Evolutionary conservation across 169 alveolate genomes (phyloP), one percentile per base, ranked within the genome.

Genomic region (Plasmodium falciparum): DNA sequence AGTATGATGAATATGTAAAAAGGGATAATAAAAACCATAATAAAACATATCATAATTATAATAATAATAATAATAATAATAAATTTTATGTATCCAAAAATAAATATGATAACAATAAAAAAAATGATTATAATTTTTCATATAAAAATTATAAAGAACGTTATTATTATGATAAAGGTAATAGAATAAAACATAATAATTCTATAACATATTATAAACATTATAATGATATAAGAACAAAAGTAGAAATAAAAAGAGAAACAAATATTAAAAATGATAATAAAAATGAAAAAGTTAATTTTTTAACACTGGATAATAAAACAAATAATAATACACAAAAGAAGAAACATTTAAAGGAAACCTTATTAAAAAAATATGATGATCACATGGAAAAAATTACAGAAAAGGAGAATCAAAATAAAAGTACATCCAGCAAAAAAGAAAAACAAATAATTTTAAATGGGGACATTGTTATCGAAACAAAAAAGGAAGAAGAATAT

Each of bases 141-240:
- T 65, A 76, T 58, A 76, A 76, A 65, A 76, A 76, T 49, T 63
- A 65, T 76, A 75, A 67, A 26, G 63, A 49, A 70, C 63, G 66
- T 65, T 58, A 11, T 63, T 63, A 63, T 24, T 59, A 74, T 66
- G 52, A 74, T 12, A 58, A 74, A 9, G 33, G 33, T 56, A 74
- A 43, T 49, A 26, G 88, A 7, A 26, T 20, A 12, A 56, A 74
- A 74, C 26, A 50, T 5, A 47, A 63, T 17, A 59, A 74, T 13
- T 43, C 43, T 15, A 29, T 59, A 4, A 59, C 43, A 17, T 74
- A 74, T 61, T 52, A 59, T 74, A 74, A 74, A 26, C 62, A 59
- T 26, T 59, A 74, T 74, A 47, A 15, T 9, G 88, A 74, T 43
- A 74, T 58, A 74, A 50, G 20, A 39, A 39, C 29, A 9, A n/a